A percentile compares a stretch with the other conserved stretches of the same genome.
Evolutionary conservation across 371 early-diverging fungal species (phyloP).

Genomic region (Sporodiniella umbellata): DNA sequence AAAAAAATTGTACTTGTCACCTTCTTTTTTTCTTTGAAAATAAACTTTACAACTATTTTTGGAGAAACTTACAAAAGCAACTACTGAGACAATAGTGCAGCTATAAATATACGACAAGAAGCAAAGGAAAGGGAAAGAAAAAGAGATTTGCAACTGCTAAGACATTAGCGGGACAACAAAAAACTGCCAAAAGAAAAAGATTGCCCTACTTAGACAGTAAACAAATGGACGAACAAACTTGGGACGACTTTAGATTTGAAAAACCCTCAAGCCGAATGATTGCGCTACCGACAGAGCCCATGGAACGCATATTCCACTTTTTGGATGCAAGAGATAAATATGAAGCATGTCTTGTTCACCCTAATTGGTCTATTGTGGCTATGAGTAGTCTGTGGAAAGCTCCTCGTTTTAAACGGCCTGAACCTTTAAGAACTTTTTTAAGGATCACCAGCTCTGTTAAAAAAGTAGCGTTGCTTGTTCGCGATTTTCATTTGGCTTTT

Average conservation of each 20-base stretch:
- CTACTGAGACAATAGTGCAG: too few relatives aligned
- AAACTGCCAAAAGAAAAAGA: too few relatives aligned
- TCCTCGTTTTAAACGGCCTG: constrained; percentile 22
- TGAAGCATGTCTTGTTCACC: constrained; percentile 27
- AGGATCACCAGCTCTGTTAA: constrained; percentile 4
- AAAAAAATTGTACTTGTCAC: too few relatives aligned
- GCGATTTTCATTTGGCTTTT: constrained; percentile 18
- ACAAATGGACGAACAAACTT: not conserved
- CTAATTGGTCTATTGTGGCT: constrained; percentile 29
- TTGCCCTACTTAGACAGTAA: too few relatives aligned
- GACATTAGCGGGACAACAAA: too few relatives aligned
- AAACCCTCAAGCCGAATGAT: constrained; percentile 2
- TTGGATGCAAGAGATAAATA: constrained; percentile 25
- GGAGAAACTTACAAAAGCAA: too few relatives aligned
- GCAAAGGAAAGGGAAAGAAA: too few relatives aligned
- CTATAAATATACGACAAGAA: too few relatives aligned
- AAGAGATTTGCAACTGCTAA: too few relatives aligned
- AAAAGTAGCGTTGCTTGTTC: constrained; percentile 24
- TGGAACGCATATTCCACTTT: constrained; percentile 35
- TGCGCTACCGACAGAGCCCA: constrained; percentile 14
- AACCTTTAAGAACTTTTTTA: constrained; percentile 17
- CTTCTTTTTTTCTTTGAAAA: too few relatives aligned
- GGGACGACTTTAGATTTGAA: constrained; percentile 17
- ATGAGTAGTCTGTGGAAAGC: constrained; percentile 34
- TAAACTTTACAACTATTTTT: too few relatives aligned